A percentile compares a stretch with the other conserved stretches of the same genome.
phyloP scores from a whole-genome alignment of 1,139 yeast species.

The Geotrichum bryndzae region DNA sequence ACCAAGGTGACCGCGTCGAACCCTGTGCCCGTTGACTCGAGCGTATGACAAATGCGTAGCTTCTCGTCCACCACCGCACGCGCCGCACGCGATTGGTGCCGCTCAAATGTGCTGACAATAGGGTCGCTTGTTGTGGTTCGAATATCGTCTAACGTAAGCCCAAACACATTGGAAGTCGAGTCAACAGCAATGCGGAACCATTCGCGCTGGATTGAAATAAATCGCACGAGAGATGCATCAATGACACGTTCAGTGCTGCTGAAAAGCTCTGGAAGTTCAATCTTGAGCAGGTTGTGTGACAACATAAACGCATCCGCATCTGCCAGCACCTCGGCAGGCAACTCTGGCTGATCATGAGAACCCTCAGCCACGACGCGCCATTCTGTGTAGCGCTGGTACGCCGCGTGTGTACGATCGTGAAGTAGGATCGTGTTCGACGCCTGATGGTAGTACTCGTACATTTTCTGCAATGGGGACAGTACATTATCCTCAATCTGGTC shows the following conservation, averaged over 20 bases:
- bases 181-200: conserved; percentile 29
- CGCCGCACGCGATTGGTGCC: not conserved
- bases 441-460: not conserved
- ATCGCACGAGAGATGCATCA: conserved; percentile 22
- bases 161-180: conserved; percentile 23
- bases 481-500: conserved; percentile 26
- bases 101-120: not conserved
- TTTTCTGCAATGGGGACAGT: conserved; percentile 24
- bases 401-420: conserved; percentile 2
- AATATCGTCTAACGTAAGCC: conserved; percentile 4
- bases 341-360: conserved; percentile 5
- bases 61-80: conserved; percentile 1
- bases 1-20: not conserved
- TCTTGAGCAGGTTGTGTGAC: conserved; percentile 27
- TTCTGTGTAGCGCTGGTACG: conserved; percentile 1
- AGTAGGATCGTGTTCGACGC: not conserved
- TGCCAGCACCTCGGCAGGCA: conserved; percentile 16
- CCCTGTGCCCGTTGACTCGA: not conserved
- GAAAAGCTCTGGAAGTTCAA: conserved; percentile 29
- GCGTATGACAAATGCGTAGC: not conserved
- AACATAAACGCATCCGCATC: conserved; percentile 23
- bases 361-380: conserved; percentile 1
- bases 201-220: conserved; percentile 24
- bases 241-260: conserved; percentile 24
- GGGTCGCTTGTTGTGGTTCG: conserved; percentile 1